These are phyloP conservation scores for Adenanthera pavonina DNA, from an alignment of 306 rosid genomes.

Conservation along the genomic window DNA sequence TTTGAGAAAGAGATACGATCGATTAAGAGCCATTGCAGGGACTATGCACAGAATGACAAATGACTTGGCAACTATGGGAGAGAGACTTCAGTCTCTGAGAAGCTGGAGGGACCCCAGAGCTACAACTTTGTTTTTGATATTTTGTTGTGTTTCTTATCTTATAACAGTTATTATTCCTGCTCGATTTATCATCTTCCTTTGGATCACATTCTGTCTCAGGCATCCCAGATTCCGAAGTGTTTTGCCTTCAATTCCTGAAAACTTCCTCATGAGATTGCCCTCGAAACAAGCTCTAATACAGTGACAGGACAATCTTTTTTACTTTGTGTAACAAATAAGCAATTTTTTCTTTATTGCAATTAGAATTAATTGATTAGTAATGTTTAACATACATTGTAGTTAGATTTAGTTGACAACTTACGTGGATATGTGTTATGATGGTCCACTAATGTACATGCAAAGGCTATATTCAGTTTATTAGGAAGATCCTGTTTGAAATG, in stretches of 20 bases:
- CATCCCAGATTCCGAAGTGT: conserved; percentile 44
- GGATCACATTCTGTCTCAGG: conserved; percentile 40
- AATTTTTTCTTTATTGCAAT: no score
- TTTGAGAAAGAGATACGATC: conserved; percentile 49
- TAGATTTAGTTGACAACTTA: background rate
- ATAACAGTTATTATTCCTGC: conserved; percentile 34
- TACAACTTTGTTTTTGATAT: conserved; percentile 38
- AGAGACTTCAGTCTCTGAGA: conserved; percentile 48
- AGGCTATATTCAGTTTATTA: conserved; percentile 16
- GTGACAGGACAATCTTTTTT: background rate
- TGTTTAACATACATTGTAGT: background rate
- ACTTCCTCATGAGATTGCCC: conserved; percentile 49
- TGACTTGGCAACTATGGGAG: conserved; percentile 45
- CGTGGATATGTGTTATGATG: no score
- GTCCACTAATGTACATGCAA: background rate
- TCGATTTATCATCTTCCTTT: conserved; percentile 11
- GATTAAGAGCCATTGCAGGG: conserved; percentile 45
- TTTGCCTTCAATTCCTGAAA: conserved; percentile 39
- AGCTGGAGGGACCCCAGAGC: conserved; percentile 63
- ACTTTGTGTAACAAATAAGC: background rate
- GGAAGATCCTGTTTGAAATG: conserved; percentile 24
- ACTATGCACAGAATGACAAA: conserved; percentile 36
- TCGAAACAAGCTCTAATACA: conserved; percentile 40
- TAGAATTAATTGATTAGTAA: background rate
- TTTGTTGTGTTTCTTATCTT: conserved; percentile 30